Evolutionary conservation across 2,329 filamentous ascomycete genomes (phyloP).

Genomic region (Paecilomyces niveus): DNA sequence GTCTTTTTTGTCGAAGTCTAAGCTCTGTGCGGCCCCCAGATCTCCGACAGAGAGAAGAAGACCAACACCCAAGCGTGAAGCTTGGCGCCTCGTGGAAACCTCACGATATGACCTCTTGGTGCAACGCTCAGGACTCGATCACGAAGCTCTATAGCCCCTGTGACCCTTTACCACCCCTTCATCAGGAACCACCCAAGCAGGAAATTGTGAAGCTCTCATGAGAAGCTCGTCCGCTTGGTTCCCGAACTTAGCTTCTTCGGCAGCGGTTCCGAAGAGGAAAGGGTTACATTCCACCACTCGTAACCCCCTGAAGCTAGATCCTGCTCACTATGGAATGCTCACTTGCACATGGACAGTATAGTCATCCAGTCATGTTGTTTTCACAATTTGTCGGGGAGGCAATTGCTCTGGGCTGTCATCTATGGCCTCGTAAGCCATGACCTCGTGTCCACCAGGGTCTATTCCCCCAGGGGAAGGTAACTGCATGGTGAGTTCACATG

Average conservation of each 20-base stretch:
- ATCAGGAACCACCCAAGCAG: background rate
- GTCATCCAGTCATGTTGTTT: background rate
- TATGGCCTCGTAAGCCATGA: background rate
- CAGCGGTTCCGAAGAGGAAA: background rate
- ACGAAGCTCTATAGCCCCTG: background rate
- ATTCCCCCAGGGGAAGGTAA: background rate
- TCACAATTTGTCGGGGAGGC: background rate
- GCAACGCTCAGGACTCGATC: background rate
- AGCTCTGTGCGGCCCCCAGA: background rate
- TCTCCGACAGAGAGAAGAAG: background rate
- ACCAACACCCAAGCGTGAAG: background rate
- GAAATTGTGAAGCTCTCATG: background rate
- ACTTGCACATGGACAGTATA: background rate
- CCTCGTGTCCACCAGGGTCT: background rate
- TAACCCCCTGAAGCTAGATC: background rate
- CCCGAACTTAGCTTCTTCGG: background rate
- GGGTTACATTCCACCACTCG: background rate
- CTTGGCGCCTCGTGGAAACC: background rate
- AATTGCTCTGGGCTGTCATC: background rate
- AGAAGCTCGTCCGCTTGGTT: background rate
- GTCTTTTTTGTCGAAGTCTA: background rate
- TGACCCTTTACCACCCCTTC: background rate
- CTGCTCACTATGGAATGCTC: background rate
- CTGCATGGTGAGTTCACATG: background rate
- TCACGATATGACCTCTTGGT: background rate